A percentile compares a stretch with the other conserved stretches of the same genome.
phyloP scores from a whole-genome alignment of 1,139 yeast genomes.

The Williopsis jadinii region DNA sequence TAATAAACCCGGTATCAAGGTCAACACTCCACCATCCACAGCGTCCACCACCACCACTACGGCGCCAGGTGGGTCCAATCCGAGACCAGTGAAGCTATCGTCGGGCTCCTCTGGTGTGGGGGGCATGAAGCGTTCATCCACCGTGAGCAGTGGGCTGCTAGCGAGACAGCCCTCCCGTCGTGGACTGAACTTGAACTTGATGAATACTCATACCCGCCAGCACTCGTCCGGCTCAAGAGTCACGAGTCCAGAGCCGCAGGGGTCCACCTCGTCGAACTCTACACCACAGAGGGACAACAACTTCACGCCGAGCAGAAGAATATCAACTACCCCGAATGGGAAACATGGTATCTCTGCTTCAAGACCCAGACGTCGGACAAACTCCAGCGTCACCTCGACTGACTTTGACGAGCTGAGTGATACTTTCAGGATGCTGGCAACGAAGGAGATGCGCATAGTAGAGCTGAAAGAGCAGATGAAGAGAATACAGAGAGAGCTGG shows the following conservation, averaged over 20 bases:
- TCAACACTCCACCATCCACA: not conserved
- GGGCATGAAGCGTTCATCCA: not conserved
- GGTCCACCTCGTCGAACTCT: not conserved
- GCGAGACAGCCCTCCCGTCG: slow-evolving; percentile 11
- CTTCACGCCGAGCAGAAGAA: not conserved
- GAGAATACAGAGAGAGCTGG: slow-evolving; percentile 24
- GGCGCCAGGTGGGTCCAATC: slow-evolving; percentile 1
- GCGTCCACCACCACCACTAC: slow-evolving; percentile 8
- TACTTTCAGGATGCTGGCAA: slow-evolving; percentile 49
- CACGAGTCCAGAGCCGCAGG: not conserved
- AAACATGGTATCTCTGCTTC: not conserved
- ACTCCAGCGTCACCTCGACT: slow-evolving; percentile 5
- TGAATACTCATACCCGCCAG: not conserved
- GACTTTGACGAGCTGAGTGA: slow-evolving; percentile 37
- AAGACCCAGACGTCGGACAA: slow-evolving; percentile 17
- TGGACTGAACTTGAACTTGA: slow-evolving; percentile 9
- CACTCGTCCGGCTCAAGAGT: not conserved
- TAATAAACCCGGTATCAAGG: slow-evolving; percentile 1
- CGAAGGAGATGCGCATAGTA: slow-evolving; percentile 44
- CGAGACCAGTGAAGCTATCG: not conserved
- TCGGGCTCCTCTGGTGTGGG: not conserved
- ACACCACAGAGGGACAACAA: not conserved
- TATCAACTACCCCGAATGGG: slow-evolving; percentile 3
- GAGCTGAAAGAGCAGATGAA: slow-evolving; percentile 15
- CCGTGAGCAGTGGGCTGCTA: not conserved